Percentiles rank a stretch among this genome's conserved stretches.
Evolutionary conservation across 2,329 filamentous ascomycete species (phyloP).

Genomic region (Mollisia scopiformis): DNA sequence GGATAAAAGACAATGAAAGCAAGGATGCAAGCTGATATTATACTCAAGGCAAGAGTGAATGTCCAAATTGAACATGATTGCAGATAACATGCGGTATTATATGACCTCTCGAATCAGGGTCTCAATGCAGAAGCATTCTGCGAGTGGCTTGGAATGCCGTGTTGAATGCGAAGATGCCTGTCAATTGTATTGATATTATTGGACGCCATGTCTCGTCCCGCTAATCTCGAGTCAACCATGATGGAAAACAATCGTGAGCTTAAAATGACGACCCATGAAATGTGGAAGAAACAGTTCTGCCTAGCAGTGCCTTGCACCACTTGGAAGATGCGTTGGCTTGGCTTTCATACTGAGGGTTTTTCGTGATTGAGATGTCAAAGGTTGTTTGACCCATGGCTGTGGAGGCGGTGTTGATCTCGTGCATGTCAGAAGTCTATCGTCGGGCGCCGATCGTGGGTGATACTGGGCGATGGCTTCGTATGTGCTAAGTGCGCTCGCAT

Average conservation of each 20-base stretch:
- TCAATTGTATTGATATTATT: background rate
- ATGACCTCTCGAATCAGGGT: too few species aligned
- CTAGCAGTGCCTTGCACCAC: background rate
- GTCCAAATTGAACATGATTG: too few species aligned
- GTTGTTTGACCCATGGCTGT: background rate
- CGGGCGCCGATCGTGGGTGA: background rate
- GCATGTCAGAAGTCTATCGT: background rate
- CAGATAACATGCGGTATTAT: background rate
- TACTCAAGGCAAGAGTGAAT: background rate
- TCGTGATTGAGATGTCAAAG: background rate
- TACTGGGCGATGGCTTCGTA: background rate
- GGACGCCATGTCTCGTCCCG: background rate
- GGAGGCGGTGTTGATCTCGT: background rate
- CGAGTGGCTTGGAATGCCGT: background rate
- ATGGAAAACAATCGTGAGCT: background rate
- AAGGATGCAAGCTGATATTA: background rate
- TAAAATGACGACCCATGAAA: background rate
- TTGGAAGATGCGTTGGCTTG: background rate
- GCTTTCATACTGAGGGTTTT: background rate
- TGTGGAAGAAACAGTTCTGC: background rate
- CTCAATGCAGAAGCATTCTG: background rate
- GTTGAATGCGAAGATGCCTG: slow-evolving; percentile 17
- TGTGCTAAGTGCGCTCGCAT: background rate
- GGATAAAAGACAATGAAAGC: too few species aligned
- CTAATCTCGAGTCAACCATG: background rate